These are phyloP conservation scores for Fomitopsis pulvina DNA, from an alignment of 768 basidiomycete species.

Conservation along the genomic window DNA sequence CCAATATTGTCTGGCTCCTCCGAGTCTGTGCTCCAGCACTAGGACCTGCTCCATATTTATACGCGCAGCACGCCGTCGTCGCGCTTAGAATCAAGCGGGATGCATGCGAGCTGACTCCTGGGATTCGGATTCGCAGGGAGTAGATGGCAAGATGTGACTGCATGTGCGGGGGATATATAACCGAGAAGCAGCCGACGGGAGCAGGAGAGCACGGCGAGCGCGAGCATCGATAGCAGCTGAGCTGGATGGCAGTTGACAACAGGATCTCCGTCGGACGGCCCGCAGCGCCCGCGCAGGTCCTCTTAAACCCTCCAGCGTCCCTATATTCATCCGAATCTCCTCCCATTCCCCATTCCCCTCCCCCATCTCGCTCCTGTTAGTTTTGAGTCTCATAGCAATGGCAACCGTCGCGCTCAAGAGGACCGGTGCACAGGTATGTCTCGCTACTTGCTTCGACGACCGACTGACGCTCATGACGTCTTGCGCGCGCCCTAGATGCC, in stretches of 20 bases:
- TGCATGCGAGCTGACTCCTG: no score
- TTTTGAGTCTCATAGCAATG: conserved; percentile 31
- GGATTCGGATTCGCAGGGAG: no score
- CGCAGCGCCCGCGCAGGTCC: background rate
- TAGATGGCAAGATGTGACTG: no score
- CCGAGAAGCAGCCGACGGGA: conserved; percentile 1
- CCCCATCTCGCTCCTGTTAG: conserved; percentile 7
- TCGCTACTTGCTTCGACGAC: background rate
- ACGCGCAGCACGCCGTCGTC: no score
- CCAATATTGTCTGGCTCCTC: no score
- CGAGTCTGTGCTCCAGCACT: no score
- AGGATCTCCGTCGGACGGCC: conserved; percentile 3
- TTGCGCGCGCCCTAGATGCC: conserved; percentile 46
- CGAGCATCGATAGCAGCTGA: conserved; percentile 9
- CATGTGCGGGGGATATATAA: background rate
- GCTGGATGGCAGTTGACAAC: background rate
- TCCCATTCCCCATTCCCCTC: conserved; percentile 7
- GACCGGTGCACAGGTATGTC: conserved; percentile 50
- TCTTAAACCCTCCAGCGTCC: conserved; percentile 6
- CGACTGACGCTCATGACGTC: background rate
- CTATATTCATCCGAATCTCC: no score
- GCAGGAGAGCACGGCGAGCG: background rate
- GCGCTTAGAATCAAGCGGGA: no score
- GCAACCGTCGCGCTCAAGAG: conserved; percentile 47
- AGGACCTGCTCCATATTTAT: no score